phyloP scores from a whole-genome alignment of 495 filamentous ascomycete genomes.

The Trichoderma asperelloides region DNA sequence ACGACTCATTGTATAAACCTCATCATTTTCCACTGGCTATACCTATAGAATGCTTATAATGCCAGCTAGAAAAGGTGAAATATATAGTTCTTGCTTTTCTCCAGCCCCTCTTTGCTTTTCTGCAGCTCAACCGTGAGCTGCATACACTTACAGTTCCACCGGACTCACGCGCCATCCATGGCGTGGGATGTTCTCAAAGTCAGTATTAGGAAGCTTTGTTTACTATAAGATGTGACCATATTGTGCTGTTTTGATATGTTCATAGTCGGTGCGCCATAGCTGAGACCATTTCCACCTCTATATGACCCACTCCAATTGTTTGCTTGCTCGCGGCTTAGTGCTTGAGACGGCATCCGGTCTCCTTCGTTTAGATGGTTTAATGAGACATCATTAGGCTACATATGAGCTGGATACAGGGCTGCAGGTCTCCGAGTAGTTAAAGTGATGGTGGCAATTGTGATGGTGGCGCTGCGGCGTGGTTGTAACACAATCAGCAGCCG shows the following conservation, averaged over 20 bases:
- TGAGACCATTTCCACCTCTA: background rate
- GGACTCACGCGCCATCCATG: background rate
- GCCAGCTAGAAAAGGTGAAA: too few relatives aligned
- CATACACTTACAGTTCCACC: background rate
- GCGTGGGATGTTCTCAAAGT: too few relatives aligned
- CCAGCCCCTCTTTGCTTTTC: background rate
- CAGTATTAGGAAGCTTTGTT: too few relatives aligned
- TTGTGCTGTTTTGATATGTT: too few relatives aligned
- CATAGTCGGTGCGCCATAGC: too few relatives aligned
- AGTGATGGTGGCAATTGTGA: background rate
- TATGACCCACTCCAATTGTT: background rate
- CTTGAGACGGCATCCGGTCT: background rate
- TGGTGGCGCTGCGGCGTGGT: background rate
- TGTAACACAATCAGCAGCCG: background rate
- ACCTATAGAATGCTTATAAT: too few relatives aligned
- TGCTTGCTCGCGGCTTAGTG: background rate
- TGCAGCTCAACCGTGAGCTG: background rate
- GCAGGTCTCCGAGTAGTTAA: background rate
- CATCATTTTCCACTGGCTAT: too few relatives aligned
- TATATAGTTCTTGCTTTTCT: too few relatives aligned
- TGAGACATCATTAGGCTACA: background rate
- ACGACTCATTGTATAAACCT: too few relatives aligned
- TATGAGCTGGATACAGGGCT: background rate
- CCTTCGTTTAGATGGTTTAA: background rate
- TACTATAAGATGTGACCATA: too few relatives aligned